phyloP scores from a whole-genome alignment of 2,329 filamentous ascomycete species.

The Hortaea werneckii region DNA sequence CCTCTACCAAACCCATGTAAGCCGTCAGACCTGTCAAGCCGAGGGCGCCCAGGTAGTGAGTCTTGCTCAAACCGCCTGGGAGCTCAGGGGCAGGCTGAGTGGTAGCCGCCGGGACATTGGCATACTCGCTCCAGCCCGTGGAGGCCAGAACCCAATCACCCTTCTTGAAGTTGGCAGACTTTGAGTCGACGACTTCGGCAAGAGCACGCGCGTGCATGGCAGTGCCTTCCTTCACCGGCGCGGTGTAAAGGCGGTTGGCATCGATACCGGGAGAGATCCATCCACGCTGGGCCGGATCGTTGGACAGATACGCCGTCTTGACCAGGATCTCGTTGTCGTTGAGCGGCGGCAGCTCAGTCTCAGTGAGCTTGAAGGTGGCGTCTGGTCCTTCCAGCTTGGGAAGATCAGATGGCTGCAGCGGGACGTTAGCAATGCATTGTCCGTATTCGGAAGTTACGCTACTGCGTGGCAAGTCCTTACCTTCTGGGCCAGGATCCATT shows the following conservation, averaged over 20 bases:
- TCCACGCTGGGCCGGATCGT: conserved; percentile 43
- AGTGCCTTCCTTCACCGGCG: conserved; percentile 34
- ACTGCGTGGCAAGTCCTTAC: background rate
- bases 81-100: conserved; percentile 16
- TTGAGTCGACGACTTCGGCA: conserved; percentile 29
- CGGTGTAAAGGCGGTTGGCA: conserved; percentile 35
- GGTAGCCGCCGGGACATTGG: conserved; percentile 20
- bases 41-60: conserved; percentile 18
- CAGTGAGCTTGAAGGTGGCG: conserved; percentile 32
- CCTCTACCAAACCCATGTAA: conserved; percentile 62
- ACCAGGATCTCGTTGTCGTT: conserved; percentile 36
- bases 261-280: conserved; percentile 32
- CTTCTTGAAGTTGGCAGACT: conserved; percentile 16
- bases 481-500: conserved; percentile 36
- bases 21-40: conserved; percentile 65
- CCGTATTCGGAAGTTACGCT: background rate
- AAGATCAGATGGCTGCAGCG: conserved; percentile 20
- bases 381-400: conserved; percentile 28
- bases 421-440: background rate
- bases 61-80: conserved; percentile 14
- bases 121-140: conserved; percentile 33
- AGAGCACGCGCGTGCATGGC: conserved; percentile 31
- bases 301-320: conserved; percentile 39
- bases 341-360: conserved; percentile 13
- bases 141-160: conserved; percentile 28